Conservation (phyloP, 129 eudicot species). For the Flaveria robusta region DNA sequence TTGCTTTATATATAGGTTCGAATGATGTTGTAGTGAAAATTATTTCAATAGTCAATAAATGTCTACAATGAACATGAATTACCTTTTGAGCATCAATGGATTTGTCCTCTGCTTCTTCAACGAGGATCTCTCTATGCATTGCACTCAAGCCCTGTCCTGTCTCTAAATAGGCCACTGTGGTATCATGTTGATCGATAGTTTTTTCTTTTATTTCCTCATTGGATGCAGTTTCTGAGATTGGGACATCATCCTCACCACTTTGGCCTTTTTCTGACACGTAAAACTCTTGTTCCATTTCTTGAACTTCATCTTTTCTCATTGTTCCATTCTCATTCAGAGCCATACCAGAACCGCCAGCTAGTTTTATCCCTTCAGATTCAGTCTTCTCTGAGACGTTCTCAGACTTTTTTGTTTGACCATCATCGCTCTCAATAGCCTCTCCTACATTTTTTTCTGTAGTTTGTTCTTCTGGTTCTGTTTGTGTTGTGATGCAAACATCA, state of each 20-base stretch:
- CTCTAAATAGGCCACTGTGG: constrained; percentile 8
- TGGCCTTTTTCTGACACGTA: constrained; percentile 3
- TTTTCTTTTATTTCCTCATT: constrained; percentile 16
- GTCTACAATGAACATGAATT: constrained; percentile 1
- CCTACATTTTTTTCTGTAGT: constrained; percentile 12
- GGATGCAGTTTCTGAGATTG: constrained; percentile 21
- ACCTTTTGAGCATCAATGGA: constrained; percentile 21
- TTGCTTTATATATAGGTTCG: constrained; percentile 2
- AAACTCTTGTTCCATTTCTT: constrained; percentile 28
- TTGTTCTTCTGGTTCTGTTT: constrained; percentile 5
- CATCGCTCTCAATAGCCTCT: constrained; percentile 15
- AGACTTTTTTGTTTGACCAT: constrained; percentile 15
- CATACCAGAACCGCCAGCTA: neutral
- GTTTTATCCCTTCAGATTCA: constrained; percentile 30
- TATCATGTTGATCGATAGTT: neutral
- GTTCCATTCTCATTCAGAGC: constrained; percentile 12
- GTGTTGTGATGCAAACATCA: constrained; percentile 27
- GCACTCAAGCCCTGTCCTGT: neutral
- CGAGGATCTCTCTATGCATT: neutral
- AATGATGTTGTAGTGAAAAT: constrained; percentile 10
- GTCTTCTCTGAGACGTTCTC: constrained; percentile 8
- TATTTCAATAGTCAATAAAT: neutral
- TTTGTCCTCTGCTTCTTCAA: neutral
- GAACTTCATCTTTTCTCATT: constrained; percentile 16
- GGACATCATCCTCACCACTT: constrained; percentile 1